These are phyloP conservation scores for Dorcoceras hygrometricum DNA, from an alignment of 257 asterid genomes.

Conservation along the genomic window DNA sequence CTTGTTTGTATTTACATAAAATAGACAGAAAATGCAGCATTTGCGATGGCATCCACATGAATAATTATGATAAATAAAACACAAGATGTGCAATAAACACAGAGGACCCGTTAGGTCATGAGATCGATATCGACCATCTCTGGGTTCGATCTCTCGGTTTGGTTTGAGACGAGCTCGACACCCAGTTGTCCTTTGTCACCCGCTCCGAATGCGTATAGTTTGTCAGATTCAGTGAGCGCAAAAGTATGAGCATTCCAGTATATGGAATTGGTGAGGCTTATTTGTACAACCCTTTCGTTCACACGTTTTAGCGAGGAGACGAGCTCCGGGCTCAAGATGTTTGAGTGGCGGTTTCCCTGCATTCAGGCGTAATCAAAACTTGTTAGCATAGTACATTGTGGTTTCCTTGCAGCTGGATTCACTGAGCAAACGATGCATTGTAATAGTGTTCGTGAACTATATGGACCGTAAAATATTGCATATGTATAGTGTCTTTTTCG, in stretches of 20 bases:
- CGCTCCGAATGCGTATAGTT: constrained; percentile 89
- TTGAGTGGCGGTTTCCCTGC: constrained; percentile 68
- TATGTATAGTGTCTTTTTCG: background rate
- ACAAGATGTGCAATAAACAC: background rate
- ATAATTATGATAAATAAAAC: constrained; percentile 10
- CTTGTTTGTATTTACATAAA: constrained; percentile 40
- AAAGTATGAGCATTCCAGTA: constrained; percentile 97
- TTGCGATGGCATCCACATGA: background rate
- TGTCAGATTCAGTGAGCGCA: constrained; percentile 85
- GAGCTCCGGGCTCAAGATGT: constrained; percentile 68
- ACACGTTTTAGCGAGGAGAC: constrained; percentile 71
- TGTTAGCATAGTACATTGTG: background rate
- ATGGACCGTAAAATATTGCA: background rate
- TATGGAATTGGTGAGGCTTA: constrained; percentile 91
- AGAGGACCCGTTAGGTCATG: constrained; percentile 31
- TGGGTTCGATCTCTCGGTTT: constrained; percentile 78
- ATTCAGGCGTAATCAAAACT: background rate
- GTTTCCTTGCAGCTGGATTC: background rate
- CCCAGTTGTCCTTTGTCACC: constrained; percentile 99
- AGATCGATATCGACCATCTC: constrained; percentile 75
- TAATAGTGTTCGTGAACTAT: background rate
- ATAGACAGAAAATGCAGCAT: constrained; percentile 27
- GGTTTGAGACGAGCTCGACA: constrained; percentile 57
- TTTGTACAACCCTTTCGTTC: constrained; percentile 86
- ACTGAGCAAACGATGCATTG: background rate